Evolutionary conservation across 2,329 filamentous ascomycete genomes (phyloP).

Genomic region (Nemania sp.): DNA sequence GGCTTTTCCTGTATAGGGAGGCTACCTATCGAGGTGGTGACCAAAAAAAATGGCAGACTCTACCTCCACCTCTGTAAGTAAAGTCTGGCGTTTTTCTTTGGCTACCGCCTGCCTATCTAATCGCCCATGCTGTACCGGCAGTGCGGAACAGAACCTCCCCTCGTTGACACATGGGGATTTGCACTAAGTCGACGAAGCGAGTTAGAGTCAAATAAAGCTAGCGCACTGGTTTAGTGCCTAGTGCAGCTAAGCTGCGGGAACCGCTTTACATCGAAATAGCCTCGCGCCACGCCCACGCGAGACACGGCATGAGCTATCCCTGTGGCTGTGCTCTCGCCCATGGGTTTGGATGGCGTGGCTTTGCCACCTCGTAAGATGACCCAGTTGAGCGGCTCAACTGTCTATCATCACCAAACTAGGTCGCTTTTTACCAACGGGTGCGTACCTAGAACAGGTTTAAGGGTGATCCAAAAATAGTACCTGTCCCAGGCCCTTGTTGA

Average conservation of each 20-base stretch:
- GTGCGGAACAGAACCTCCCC: no score
- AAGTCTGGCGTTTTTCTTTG: no score
- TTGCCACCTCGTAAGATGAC: not conserved
- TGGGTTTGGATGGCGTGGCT: not conserved
- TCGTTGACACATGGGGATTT: no score
- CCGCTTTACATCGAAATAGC: slow-evolving; percentile 4
- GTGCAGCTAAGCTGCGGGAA: slow-evolving; percentile 9
- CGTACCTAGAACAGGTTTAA: no score
- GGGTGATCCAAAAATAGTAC: no score
- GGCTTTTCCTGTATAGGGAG: not conserved
- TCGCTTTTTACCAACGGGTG: no score
- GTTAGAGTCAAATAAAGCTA: not conserved
- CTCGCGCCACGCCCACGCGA: not conserved
- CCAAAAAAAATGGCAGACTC: no score
- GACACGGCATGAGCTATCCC: not conserved
- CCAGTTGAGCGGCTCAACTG: no score
- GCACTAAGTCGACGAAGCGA: no score
- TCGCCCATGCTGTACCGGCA: not conserved
- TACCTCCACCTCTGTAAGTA: no score
- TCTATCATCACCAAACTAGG: not conserved
- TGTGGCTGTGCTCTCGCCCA: not conserved
- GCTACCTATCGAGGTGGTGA: no score
- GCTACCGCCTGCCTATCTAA: not conserved
- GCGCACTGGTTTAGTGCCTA: slow-evolving; percentile 9
- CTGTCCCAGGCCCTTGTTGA: no score